Conservation (phyloP, 1,284 basidiomycete species). For the Cutaneotrichosporon daszewskae region DNA sequence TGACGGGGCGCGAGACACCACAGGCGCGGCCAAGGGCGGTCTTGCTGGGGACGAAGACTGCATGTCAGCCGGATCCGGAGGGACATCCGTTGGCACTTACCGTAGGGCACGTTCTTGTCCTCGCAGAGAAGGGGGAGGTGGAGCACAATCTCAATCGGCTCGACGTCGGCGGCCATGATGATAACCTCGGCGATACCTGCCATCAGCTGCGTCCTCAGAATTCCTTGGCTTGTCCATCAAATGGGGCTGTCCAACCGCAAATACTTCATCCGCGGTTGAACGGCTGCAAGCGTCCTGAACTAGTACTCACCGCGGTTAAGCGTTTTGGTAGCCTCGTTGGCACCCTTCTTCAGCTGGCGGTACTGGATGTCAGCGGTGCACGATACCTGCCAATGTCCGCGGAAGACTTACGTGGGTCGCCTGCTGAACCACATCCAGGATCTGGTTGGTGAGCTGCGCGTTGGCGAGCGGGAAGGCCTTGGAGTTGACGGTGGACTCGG, state of each 20-base stretch:
- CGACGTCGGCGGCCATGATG: conserved; percentile 94
- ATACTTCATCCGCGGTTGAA: too few species aligned
- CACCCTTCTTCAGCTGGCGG: conserved; percentile 93
- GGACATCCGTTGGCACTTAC: not conserved
- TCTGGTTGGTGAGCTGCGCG: conserved; percentile 86
- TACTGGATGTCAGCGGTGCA: conserved; percentile 59
- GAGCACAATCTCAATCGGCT: conserved; percentile 95
- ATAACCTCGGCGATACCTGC: conserved; percentile 99
- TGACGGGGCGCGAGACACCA: conserved; percentile 91
- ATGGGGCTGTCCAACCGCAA: too few species aligned
- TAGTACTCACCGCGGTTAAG: conserved; percentile 56
- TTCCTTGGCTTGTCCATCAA: too few species aligned
- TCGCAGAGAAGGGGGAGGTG: conserved; percentile 97
- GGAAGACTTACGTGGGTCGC: too few species aligned
- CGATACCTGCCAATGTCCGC: too few species aligned
- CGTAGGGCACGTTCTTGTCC: conserved; percentile 98
- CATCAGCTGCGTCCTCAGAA: too few species aligned
- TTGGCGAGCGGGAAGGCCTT: conserved; percentile 94
- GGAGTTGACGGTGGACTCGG: conserved; percentile 50
- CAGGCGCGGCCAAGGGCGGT: conserved; percentile 81
- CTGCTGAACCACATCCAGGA: too few species aligned
- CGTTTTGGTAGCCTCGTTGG: conserved; percentile 73
- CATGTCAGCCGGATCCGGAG: conserved; percentile 9
- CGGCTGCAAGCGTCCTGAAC: not conserved
- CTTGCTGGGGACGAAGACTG: conserved; percentile 14